A percentile compares a stretch with the other conserved stretches of the same genome.
Evolutionary conservation across 495 filamentous ascomycete genomes (phyloP).

Genomic region (Gamarada debralockiae): DNA sequence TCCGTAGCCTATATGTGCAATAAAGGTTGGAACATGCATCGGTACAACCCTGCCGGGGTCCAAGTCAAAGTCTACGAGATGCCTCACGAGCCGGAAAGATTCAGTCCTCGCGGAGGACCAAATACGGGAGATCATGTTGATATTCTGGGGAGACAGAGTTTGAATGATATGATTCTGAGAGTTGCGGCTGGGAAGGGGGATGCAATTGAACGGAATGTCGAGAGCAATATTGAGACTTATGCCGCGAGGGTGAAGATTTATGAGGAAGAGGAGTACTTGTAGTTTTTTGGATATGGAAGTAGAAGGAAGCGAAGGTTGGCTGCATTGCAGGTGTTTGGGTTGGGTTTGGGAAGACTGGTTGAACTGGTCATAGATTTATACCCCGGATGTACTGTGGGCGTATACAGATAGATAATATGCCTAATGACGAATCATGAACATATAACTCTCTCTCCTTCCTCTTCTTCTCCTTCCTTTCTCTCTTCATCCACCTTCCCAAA

Average conservation of each 20-base stretch:
- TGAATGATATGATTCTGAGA: slow-evolving; percentile 87
- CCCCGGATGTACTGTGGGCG: too few species aligned
- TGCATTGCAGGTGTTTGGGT: too few species aligned
- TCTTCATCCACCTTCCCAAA: too few species aligned
- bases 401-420: too few species aligned
- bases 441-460: too few species aligned
- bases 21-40: slow-evolving; percentile 87
- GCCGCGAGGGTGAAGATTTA: slow-evolving; percentile 19
- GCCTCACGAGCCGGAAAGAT: slow-evolving; percentile 92
- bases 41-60: slow-evolving; percentile 84
- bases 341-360: too few species aligned
- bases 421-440: too few species aligned
- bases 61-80: slow-evolving; percentile 88
- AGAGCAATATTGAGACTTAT: slow-evolving; percentile 61
- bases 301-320: neutral
- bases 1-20: slow-evolving; percentile 95
- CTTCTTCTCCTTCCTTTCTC: too few species aligned
- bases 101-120: slow-evolving; percentile 85
- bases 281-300: neutral
- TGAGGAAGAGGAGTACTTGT: slow-evolving; percentile 19
- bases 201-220: slow-evolving; percentile 69
- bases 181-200: slow-evolving; percentile 88
- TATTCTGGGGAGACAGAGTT: slow-evolving; percentile 80
- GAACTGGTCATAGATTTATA: too few species aligned
- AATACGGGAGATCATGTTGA: slow-evolving; percentile 98